These are phyloP conservation scores for Annulohypoxylon moriforme DNA, from an alignment of 495 filamentous ascomycete species.

Conservation along the genomic window DNA sequence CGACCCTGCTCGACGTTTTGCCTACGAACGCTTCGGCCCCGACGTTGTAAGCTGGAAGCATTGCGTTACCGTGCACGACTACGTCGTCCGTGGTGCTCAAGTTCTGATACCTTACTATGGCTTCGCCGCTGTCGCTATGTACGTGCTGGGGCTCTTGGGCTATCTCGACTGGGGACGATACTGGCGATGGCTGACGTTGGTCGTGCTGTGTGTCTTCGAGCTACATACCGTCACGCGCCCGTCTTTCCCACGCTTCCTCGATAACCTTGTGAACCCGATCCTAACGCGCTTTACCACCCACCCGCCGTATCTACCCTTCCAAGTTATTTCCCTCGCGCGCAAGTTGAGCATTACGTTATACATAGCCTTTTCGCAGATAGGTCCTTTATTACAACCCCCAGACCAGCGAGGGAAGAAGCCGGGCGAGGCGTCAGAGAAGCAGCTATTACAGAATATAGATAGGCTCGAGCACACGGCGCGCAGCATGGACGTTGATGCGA, in stretches of 20 bases:
- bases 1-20: slow-evolving; percentile 84
- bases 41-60: slow-evolving; percentile 75
- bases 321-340: slow-evolving; percentile 80
- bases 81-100: slow-evolving; percentile 71
- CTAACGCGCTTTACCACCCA: slow-evolving; percentile 62
- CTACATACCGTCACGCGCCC: slow-evolving; percentile 77
- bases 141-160: slow-evolving; percentile 77
- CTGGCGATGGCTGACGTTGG: slow-evolving; percentile 88
- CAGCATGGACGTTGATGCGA: slow-evolving; percentile 72
- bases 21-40: slow-evolving; percentile 92
- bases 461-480: slow-evolving; percentile 65
- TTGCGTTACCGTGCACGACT: slow-evolving; percentile 79
- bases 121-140: slow-evolving; percentile 68
- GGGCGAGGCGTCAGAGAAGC: slow-evolving; percentile 51
- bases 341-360: slow-evolving; percentile 82
- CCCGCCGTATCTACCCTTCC: slow-evolving; percentile 85
- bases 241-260: slow-evolving; percentile 64
- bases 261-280: slow-evolving; percentile 71
- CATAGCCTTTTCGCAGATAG: slow-evolving; percentile 90
- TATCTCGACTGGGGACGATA: slow-evolving; percentile 87
- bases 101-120: slow-evolving; percentile 72
- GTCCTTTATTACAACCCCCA: slow-evolving; percentile 66
- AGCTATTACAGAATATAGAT: slow-evolving; percentile 62
- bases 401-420: slow-evolving; percentile 45
- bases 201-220: slow-evolving; percentile 77